Conservation (phyloP, 2,329 filamentous ascomycete genomes). For the Gnomoniopsis smithogilvyi region DNA sequence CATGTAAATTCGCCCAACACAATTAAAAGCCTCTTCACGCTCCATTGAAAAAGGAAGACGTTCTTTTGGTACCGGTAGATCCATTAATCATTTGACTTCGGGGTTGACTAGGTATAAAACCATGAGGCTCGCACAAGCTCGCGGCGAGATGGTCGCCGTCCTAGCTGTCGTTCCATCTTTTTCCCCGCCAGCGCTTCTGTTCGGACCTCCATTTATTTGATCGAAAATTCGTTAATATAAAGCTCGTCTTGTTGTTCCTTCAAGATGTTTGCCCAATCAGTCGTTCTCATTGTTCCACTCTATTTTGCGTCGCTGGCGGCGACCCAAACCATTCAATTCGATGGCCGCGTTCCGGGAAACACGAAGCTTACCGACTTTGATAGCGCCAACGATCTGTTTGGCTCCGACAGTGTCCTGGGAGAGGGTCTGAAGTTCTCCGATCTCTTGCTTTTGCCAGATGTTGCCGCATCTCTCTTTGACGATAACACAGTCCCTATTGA, state of each 20-base stretch:
- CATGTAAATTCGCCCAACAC: not conserved
- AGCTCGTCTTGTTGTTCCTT: not conserved
- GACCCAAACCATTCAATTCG: conserved; percentile 35
- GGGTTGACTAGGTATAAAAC: too few species aligned
- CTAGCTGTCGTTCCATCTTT: too few species aligned
- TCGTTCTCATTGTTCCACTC: not conserved
- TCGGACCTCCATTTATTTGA: not conserved
- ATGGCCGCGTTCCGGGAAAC: conserved; percentile 41
- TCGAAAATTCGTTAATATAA: not conserved
- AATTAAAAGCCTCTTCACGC: not conserved
- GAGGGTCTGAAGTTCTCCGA: conserved; percentile 49
- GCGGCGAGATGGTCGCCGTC: too few species aligned
- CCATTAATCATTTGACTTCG: too few species aligned
- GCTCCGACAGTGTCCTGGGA: conserved; percentile 50
- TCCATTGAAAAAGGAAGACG: not conserved
- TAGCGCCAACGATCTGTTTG: conserved; percentile 40
- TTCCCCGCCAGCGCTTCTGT: too few species aligned
- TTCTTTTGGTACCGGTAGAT: too few species aligned
- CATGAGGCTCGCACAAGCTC: too few species aligned
- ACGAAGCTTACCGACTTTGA: conserved; percentile 39
- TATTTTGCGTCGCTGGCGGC: conserved; percentile 13
- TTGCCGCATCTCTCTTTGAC: conserved; percentile 43
- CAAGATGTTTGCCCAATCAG: not conserved
- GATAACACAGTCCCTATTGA: conserved; percentile 43
- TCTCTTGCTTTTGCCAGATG: conserved; percentile 45